phyloP scores from a whole-genome alignment of 306 rosid species.

The Abrus precatorius region DNA sequence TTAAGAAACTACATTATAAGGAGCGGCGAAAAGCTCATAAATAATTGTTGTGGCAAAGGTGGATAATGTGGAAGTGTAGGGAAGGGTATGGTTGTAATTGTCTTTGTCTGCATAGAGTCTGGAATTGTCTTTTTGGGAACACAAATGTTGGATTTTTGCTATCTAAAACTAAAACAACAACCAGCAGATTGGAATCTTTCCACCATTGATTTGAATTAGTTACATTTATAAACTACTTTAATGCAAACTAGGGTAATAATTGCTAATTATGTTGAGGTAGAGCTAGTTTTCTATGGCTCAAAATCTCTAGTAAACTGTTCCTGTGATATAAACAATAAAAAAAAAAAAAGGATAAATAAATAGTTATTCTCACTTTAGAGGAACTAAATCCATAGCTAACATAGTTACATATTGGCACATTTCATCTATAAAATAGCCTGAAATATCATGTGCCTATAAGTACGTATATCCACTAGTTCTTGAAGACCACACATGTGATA shows the following conservation, averaged over 20 bases:
- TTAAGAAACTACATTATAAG: not conserved
- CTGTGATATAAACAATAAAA: too few relatives aligned
- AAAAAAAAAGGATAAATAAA: too few relatives aligned
- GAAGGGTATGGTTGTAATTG: slow-evolving; percentile 17
- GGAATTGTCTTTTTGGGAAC: slow-evolving; percentile 36
- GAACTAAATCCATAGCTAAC: not conserved
- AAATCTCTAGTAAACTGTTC: too few relatives aligned
- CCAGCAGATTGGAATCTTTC: too few relatives aligned
- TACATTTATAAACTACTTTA: too few relatives aligned
- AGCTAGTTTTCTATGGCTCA: too few relatives aligned
- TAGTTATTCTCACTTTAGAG: too few relatives aligned
- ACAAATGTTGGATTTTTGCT: slow-evolving; percentile 32
- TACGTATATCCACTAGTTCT: slow-evolving; percentile 2
- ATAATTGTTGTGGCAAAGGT: not conserved
- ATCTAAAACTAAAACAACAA: not conserved
- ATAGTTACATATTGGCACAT: slow-evolving; percentile 18
- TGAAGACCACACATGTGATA: slow-evolving; percentile 43
- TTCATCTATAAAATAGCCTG: slow-evolving; percentile 47
- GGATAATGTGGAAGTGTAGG: slow-evolving; percentile 9
- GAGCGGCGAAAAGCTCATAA: not conserved
- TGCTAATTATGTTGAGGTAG: too few relatives aligned
- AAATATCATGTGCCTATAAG: slow-evolving; percentile 44
- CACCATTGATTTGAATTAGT: too few relatives aligned
- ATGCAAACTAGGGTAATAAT: too few relatives aligned
- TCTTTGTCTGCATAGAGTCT: slow-evolving; percentile 4